Evolutionary conservation across 352 stramenopile species (phyloP).

Genomic region (Albugo candida): DNA sequence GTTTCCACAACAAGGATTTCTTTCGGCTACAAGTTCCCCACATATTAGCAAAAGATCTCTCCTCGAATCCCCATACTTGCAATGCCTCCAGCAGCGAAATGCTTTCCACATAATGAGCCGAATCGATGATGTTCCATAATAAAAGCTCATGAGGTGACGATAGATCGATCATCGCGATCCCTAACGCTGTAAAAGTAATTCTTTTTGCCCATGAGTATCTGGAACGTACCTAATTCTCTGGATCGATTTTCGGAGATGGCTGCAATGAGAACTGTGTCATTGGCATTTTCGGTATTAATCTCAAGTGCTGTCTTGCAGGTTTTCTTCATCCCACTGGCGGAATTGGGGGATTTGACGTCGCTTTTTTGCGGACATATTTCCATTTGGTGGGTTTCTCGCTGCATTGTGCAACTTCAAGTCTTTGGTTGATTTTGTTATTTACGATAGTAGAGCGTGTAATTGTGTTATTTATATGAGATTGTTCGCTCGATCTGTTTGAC

Average conservation of each 20-base stretch:
- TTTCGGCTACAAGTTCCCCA: conserved; percentile 17
- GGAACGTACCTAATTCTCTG: conserved; percentile 27
- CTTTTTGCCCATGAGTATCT: background rate
- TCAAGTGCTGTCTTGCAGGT: no score
- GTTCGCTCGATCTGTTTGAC: no score
- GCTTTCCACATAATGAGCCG: conserved; percentile 47
- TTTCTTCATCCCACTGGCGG: no score
- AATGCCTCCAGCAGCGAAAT: conserved; percentile 51
- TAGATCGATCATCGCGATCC: conserved; percentile 58
- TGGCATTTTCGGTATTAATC: background rate
- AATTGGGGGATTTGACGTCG: no score
- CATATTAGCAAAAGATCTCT: background rate
- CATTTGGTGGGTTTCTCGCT: no score
- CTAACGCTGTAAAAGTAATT: conserved; percentile 4
- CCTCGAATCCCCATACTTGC: conserved; percentile 14
- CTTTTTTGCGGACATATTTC: no score
- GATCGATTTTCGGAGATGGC: conserved; percentile 36
- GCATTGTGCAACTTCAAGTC: no score
- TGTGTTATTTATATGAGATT: no score
- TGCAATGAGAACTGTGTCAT: conserved; percentile 29
- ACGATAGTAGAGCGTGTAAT: no score
- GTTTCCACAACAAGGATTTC: conserved; percentile 59
- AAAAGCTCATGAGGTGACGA: conserved; percentile 44
- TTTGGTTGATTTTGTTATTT: no score
- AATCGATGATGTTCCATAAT: conserved; percentile 65